phyloP scores from a whole-genome alignment of 257 asterid genomes.

The Cordia subcordata region DNA sequence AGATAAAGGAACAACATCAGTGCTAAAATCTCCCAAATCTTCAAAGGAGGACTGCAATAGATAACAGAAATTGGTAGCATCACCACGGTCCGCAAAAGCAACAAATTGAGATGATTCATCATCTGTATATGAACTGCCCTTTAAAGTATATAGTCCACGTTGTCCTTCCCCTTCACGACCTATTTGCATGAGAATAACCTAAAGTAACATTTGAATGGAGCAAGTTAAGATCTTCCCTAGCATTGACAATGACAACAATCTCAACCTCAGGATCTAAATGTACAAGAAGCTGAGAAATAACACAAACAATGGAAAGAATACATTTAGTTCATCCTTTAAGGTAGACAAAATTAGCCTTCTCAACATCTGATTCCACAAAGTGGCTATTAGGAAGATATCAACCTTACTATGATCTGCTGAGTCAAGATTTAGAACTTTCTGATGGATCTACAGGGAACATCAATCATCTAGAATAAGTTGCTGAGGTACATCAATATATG shows the following conservation, averaged over 20 bases:
- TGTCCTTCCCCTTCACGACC: constrained; percentile 39
- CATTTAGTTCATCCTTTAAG: not conserved
- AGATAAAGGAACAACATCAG: constrained; percentile 65
- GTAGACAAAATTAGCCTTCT: not conserved
- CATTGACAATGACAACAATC: not conserved
- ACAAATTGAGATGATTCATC: constrained; percentile 49
- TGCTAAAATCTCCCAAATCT: constrained; percentile 54
- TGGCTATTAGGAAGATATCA: not conserved
- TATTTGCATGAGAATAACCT: constrained; percentile 63
- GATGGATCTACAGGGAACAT: too few relatives aligned
- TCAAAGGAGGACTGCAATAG: constrained; percentile 64
- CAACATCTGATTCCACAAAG: not conserved
- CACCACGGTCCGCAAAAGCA: constrained; percentile 74
- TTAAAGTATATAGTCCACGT: constrained; percentile 49
- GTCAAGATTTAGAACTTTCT: not conserved
- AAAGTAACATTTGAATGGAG: constrained; percentile 5
- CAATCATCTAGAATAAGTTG: too few relatives aligned
- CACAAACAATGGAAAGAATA: not conserved
- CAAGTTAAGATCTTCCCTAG: too few relatives aligned
- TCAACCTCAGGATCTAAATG: not conserved
- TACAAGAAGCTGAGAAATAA: too few relatives aligned
- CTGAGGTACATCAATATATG: too few relatives aligned
- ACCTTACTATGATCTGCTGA: not conserved
- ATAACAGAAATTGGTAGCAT: constrained; percentile 77
- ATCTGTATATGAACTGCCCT: constrained; percentile 29